Conservation (phyloP, 31 red algal genomes). For the Bonnemaisonia californica region DNA sequence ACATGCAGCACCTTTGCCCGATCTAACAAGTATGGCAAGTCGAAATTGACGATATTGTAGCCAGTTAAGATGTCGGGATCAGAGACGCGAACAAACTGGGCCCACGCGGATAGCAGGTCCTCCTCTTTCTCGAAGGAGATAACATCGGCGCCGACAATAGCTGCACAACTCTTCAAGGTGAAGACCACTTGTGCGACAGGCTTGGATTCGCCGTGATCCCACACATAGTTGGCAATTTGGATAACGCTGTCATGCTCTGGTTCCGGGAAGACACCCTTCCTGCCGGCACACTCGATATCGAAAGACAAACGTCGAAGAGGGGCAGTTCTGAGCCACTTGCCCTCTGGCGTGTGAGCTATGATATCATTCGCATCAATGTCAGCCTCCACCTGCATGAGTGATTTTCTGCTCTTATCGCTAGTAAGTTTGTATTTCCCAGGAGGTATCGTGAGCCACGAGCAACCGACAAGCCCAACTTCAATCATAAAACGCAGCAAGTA, state of each 20-base stretch:
- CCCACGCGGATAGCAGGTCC: slow-evolving; percentile 83
- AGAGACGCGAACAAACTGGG: slow-evolving; percentile 67
- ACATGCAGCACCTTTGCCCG: slow-evolving; percentile 72
- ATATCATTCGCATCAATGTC: slow-evolving; percentile 64
- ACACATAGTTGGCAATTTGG: slow-evolving; percentile 98
- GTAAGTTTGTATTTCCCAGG: slow-evolving; percentile 68
- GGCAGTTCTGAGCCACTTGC: slow-evolving; percentile 84
- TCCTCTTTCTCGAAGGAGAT: slow-evolving; percentile 72
- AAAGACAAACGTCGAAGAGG: slow-evolving; percentile 92
- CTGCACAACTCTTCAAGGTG: slow-evolving; percentile 89
- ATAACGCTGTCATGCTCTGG: slow-evolving; percentile 96
- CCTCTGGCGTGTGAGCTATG: slow-evolving; percentile 86
- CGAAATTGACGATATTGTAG: slow-evolving; percentile 99
- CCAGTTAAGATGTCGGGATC: slow-evolving; percentile 99
- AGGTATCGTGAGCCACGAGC: slow-evolving; percentile 93
- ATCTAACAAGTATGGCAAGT: slow-evolving; percentile 97
- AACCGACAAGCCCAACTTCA: slow-evolving; percentile 87
- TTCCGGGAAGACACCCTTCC: slow-evolving; percentile 99
- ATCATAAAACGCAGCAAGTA: slow-evolving; percentile 95
- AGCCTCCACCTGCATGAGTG: slow-evolving; percentile 75
- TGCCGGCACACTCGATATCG: slow-evolving; percentile 97
- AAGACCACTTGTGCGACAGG: slow-evolving; percentile 82
- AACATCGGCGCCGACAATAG: slow-evolving; percentile 89
- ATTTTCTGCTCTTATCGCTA: neutral
- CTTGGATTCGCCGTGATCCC: slow-evolving; percentile 67